Conservation (phyloP, 306 rosid genomes). For the Purshia tridentata region DNA sequence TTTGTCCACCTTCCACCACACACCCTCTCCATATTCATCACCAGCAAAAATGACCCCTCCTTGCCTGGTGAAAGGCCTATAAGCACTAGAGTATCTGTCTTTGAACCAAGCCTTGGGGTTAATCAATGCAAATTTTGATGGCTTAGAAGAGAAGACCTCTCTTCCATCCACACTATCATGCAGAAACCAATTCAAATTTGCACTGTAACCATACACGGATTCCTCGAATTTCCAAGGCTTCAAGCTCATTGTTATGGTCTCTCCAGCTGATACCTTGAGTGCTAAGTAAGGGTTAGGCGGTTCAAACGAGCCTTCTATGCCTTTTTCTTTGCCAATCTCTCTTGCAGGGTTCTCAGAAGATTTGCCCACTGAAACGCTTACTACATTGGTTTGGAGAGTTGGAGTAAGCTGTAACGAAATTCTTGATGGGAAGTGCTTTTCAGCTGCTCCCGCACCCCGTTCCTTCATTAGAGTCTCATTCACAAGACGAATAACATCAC, state of each 20-base stretch:
- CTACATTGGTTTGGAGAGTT: conserved; percentile 48
- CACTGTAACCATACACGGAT: conserved; percentile 69
- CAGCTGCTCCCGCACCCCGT: conserved; percentile 68
- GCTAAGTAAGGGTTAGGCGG: conserved; percentile 58
- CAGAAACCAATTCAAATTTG: conserved; percentile 79
- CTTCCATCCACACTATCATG: conserved; percentile 72
- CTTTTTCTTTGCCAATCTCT: conserved; percentile 59
- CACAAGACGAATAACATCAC: conserved; percentile 64
- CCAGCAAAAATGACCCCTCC: conserved; percentile 88
- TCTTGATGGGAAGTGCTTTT: conserved; percentile 87
- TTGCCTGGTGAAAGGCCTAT: conserved; percentile 81
- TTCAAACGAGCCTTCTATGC: conserved; percentile 73
- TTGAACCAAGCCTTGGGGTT: conserved; percentile 83
- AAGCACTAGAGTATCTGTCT: conserved; percentile 73
- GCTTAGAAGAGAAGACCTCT: conserved; percentile 74
- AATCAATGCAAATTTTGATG: conserved; percentile 62
- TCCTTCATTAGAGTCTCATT: conserved; percentile 60
- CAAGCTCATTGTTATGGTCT: conserved; percentile 53
- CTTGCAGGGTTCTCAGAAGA: conserved; percentile 75
- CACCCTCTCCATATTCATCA: conserved; percentile 80
- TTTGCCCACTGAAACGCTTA: conserved; percentile 74
- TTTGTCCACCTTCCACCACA: conserved; percentile 79
- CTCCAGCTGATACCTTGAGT: conserved; percentile 59
- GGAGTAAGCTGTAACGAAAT: conserved; percentile 79
- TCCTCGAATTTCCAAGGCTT: conserved; percentile 94